Evolutionary conservation across 495 filamentous ascomycete genomes (phyloP).

Genomic region (Durotheca rogersii): DNA sequence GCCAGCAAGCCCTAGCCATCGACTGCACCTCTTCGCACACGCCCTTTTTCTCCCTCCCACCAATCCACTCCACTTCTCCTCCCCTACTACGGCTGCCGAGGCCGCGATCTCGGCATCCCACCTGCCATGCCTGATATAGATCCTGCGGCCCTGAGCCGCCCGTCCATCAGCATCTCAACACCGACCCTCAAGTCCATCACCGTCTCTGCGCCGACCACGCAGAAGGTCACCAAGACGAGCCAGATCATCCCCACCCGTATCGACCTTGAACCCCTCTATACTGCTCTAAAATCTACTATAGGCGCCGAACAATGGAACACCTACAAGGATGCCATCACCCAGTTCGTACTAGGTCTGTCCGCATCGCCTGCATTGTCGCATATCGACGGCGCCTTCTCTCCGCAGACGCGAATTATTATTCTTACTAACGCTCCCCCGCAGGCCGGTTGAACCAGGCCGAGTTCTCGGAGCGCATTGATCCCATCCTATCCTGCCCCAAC

Average conservation of each 20-base stretch:
- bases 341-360: conserved; percentile 79
- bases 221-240: conserved; percentile 65
- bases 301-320: conserved; percentile 77
- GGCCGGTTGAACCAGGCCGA: conserved; percentile 85
- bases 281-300: conserved; percentile 76
- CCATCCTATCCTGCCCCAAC: conserved; percentile 65
- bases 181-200: conserved; percentile 63
- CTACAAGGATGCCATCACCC: conserved; percentile 80
- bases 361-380: too few relatives aligned
- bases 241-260: conserved; percentile 71
- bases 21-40: too few relatives aligned
- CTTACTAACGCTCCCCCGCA: conserved; percentile 38
- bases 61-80: conserved; percentile 4
- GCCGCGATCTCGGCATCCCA: background rate
- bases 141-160: conserved; percentile 76
- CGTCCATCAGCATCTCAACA: conserved; percentile 60
- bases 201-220: conserved; percentile 54
- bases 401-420: conserved; percentile 8
- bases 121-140: conserved; percentile 76
- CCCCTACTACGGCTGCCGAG: conserved; percentile 11
- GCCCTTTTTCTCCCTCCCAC: too few relatives aligned
- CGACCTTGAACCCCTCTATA: conserved; percentile 87
- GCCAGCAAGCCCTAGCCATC: too few relatives aligned
- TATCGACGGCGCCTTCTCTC: background rate
- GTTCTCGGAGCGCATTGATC: conserved; percentile 71